Conservation (phyloP, 2,329 filamentous ascomycete genomes). For the Penicillium sp. region DNA sequence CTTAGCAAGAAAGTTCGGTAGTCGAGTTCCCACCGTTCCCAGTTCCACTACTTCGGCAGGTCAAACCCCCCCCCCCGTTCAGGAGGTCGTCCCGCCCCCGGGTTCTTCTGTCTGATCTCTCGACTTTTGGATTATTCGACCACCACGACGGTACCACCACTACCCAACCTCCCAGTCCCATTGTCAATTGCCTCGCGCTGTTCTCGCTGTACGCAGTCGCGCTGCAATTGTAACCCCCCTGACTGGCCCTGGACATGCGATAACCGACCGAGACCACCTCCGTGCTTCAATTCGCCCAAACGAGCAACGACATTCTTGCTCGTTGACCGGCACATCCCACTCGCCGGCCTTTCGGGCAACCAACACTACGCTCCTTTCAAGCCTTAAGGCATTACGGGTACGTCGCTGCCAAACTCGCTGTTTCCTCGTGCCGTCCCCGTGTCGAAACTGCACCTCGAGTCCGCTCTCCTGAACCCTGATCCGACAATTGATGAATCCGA, state of each 20-base stretch:
- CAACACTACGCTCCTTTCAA: constrained; percentile 5
- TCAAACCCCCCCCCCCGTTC: constrained; percentile 17
- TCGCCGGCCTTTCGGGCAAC: constrained; percentile 19
- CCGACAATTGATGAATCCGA: not conserved
- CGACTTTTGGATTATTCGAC: not conserved
- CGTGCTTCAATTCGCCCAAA: constrained; percentile 14
- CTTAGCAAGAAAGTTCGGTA: constrained; percentile 5
- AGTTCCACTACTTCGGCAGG: constrained; percentile 9
- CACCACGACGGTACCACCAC: not conserved
- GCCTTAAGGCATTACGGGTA: constrained; percentile 25
- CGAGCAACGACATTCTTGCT: constrained; percentile 7
- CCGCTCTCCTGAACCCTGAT: constrained; percentile 6
- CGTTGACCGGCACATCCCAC: constrained; percentile 11
- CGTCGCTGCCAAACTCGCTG: constrained; percentile 12
- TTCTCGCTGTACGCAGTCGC: constrained; percentile 13
- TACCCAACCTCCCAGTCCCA: not conserved
- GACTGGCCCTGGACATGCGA: constrained; percentile 23
- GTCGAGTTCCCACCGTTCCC: constrained; percentile 13
- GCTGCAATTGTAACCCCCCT: constrained; percentile 15
- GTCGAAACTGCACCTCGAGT: not conserved
- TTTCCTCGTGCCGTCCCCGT: not conserved
- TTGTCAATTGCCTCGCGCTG: constrained; percentile 10
- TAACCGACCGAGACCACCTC: constrained; percentile 22
- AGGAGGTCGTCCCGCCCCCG: constrained; percentile 33
- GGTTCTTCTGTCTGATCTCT: constrained; percentile 16